phyloP scores from a whole-genome alignment of 192 early-diverging fungal species.

The Coemansia sp. region DNA sequence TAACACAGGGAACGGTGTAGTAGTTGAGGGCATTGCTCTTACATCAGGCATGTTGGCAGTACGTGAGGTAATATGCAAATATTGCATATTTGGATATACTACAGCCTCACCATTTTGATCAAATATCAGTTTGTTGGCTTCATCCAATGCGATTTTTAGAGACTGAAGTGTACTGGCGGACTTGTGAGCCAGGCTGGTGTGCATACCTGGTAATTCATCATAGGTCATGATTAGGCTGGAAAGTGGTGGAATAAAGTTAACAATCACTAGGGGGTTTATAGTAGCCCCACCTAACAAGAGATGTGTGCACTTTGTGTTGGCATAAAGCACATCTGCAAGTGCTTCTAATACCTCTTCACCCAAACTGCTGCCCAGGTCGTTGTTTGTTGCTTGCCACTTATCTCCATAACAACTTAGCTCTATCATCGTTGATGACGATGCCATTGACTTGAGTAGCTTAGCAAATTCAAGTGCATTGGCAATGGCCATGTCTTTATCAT shows the following conservation, averaged over 20 bases:
- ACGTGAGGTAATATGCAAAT: not conserved
- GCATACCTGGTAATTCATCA: not conserved
- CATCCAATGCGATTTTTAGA: not conserved
- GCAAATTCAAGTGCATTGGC: not conserved
- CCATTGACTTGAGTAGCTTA: not conserved
- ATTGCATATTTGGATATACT: constrained; percentile 1
- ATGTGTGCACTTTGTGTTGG: not conserved
- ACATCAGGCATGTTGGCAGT: too few relatives aligned
- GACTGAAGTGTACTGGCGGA: not conserved
- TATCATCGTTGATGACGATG: not conserved
- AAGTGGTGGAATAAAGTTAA: too few relatives aligned
- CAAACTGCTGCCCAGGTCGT: not conserved
- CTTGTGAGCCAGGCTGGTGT: not conserved
- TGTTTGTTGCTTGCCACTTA: too few relatives aligned
- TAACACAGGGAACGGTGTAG: not conserved
- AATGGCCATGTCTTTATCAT: not conserved
- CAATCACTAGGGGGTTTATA: too few relatives aligned
- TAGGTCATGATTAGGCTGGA: too few relatives aligned
- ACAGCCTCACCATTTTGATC: not conserved
- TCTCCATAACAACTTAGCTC: not conserved
- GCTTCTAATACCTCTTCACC: not conserved
- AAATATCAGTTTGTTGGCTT: not conserved
- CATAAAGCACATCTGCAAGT: not conserved
- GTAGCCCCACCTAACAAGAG: too few relatives aligned
- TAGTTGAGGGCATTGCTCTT: not conserved